Percentiles rank a stretch among this genome's conserved stretches.
phyloP scores from a whole-genome alignment of 2,329 filamentous ascomycete genomes.

The Ceratocystis smalleyi region DNA sequence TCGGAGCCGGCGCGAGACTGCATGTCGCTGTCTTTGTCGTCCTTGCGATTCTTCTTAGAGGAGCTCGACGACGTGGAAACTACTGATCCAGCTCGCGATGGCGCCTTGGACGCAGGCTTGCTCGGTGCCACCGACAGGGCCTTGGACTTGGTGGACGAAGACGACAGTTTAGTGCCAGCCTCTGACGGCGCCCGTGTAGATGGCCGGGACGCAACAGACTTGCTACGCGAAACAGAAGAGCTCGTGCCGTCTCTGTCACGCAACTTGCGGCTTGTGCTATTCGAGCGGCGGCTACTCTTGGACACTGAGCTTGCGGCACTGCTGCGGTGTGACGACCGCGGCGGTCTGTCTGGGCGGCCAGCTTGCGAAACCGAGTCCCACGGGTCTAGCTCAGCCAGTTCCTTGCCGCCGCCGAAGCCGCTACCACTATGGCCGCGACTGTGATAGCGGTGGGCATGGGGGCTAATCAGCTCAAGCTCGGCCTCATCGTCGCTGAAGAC shows the following conservation, averaged over 20 bases:
- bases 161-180: conserved; percentile 1
- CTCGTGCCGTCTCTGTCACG: conserved; percentile 18
- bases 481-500: conserved; percentile 32
- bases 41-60: conserved; percentile 22
- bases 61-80: conserved; percentile 20
- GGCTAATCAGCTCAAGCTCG: conserved; percentile 43
- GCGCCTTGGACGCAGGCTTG: conserved; percentile 2
- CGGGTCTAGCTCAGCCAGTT: conserved; percentile 29
- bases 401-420: conserved; percentile 23
- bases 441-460: conserved; percentile 33
- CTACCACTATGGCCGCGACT: conserved; percentile 19
- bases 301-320: conserved; percentile 11
- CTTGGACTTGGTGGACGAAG: conserved; percentile 3
- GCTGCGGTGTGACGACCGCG: conserved; percentile 16
- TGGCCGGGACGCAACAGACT: conserved; percentile 3
- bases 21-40: conserved; percentile 26
- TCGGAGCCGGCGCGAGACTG: background rate
- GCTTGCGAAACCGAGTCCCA: conserved; percentile 17
- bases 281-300: conserved; percentile 4
- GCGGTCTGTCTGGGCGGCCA: conserved; percentile 19
- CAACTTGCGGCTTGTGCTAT: conserved; percentile 21
- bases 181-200: background rate
- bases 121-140: background rate
- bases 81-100: conserved; percentile 6
- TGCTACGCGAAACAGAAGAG: conserved; percentile 13